These are phyloP conservation scores for Zygoascus flipseniorum DNA, from an alignment of 805 yeast genomes.

Conservation along the genomic window DNA sequence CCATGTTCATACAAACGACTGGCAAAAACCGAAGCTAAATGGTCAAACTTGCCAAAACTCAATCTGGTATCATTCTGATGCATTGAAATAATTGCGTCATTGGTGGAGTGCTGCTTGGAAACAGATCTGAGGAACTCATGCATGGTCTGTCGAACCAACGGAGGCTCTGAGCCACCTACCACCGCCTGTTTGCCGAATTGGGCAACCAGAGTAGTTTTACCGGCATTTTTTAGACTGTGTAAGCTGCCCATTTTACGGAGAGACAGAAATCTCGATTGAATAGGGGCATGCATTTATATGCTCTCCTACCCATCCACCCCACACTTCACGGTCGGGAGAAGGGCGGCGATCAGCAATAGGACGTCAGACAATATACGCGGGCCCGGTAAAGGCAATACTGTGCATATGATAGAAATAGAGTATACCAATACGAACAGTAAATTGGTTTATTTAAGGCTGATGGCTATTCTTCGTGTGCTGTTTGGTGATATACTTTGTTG, in stretches of 20 bases:
- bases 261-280: too few species aligned
- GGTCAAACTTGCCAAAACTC: constrained; percentile 16
- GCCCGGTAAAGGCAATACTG: too few species aligned
- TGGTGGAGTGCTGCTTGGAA: constrained; percentile 9
- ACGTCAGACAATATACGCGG: too few species aligned
- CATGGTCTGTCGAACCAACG: constrained; percentile 8
- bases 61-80: constrained; percentile 15
- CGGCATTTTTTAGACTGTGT: not conserved
- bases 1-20: constrained; percentile 13
- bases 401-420: too few species aligned
- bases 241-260: not conserved
- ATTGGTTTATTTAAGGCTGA: too few species aligned
- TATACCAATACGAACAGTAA: too few species aligned
- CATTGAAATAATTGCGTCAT: constrained; percentile 17
- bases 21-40: constrained; percentile 14
- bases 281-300: not conserved
- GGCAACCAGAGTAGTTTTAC: not conserved
- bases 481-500: too few species aligned
- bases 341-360: not conserved
- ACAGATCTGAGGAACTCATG: constrained; percentile 11
- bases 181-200: constrained; percentile 1
- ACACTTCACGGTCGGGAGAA: not conserved
- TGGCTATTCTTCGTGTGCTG: too few species aligned
- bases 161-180: constrained; percentile 12
- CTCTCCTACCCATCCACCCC: not conserved